Evolutionary conservation across 306 rosid species (phyloP).

Genomic region (Corylus americana): DNA sequence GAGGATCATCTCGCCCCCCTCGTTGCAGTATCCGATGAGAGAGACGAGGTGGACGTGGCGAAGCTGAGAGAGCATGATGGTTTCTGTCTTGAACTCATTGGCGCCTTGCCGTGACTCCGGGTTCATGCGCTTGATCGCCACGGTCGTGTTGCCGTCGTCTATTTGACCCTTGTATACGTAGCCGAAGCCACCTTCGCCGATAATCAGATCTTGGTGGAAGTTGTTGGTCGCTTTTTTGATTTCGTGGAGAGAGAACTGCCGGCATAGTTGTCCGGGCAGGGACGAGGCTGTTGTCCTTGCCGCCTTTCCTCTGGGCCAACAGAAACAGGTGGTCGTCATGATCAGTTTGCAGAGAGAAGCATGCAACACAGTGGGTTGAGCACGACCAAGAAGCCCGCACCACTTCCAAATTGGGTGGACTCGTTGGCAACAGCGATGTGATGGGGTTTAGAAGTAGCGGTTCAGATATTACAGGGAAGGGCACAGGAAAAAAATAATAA

Average conservation of each 20-base stretch:
- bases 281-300: neutral
- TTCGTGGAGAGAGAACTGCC: neutral
- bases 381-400: neutral
- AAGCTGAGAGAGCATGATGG: conserved; percentile 48
- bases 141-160: neutral
- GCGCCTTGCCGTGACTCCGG: conserved; percentile 38
- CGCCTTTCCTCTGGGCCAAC: neutral
- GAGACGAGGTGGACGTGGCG: conserved; percentile 39
- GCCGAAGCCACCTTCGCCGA: neutral
- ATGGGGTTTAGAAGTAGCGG: no score
- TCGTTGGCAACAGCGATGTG: no score
- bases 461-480: no score
- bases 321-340: neutral
- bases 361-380: neutral
- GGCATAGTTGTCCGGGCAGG: neutral
- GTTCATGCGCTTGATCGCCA: conserved; percentile 32
- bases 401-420: neutral
- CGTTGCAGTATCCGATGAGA: conserved; percentile 43
- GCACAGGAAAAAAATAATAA: no score
- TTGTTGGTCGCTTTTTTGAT: neutral
- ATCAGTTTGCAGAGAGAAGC: neutral
- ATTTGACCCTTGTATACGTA: conserved; percentile 18
- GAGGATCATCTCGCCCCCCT: conserved; percentile 38
- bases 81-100: conserved; percentile 46
- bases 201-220: neutral